Evolutionary conservation across 345 rosid species (phyloP), one percentile per base, ranked within the genome.

Genomic region (Abelmoschus esculentus): DNA sequence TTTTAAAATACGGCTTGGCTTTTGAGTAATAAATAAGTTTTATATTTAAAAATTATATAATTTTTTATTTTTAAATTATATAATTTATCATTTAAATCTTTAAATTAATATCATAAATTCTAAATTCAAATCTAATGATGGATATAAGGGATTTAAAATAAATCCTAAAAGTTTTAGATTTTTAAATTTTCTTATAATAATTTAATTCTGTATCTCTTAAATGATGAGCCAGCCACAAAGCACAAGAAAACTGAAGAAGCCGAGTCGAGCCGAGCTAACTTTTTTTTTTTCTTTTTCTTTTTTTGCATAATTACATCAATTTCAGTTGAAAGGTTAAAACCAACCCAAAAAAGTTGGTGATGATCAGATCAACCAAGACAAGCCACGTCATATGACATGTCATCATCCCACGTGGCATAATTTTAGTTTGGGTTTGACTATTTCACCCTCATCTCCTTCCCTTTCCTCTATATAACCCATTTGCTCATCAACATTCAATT

Each of bases 351-450:
- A 4, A 49, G 54, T 49, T 36, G 74, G 75, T 29, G 60, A 70
- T 54, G 61, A 38, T 54, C 28, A 17, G 76, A 74, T 80, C 84
- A 75, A 74, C 79, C 49, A 74, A 17, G 11, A 29, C 14, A 62
- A 28, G 82, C 87, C 87, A 83, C 58, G 78, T 83, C 85, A 74
- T 15, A 49, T 7, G 70, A 29, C 52, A 38, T 2, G 18, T 7
- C 18, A 28, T 2, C 46, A 9, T 78, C 80, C 76, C 4, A 81
- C 70, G 78, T 83, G 83, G 85, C 85, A 73, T 3, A 11, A 53
- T 3, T 49, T 77, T 73, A 72, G 79, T 70, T 73, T 68, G 79
- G 85, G 77, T 66, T 77, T 42, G 87, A 83, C 80, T 44, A 60
- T 62, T 49, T 75, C 71, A 49, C 32, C 59, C 5, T 54, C 64